Conservation (phyloP, 371 early-diverging fungal genomes). For the Syncephalastrum contaminatum region DNA sequence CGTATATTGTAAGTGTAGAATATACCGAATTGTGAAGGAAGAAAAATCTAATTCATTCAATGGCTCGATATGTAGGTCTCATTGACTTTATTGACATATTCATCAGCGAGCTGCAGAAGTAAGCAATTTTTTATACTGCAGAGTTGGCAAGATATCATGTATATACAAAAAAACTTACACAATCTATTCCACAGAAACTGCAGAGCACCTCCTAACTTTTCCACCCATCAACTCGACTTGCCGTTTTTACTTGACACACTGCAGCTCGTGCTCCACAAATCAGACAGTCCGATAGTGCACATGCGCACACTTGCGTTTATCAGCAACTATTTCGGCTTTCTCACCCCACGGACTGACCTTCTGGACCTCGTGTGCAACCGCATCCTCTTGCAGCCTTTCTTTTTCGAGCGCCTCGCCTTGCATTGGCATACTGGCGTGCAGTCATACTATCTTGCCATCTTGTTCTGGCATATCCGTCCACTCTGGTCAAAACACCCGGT, state of each 20-base stretch:
- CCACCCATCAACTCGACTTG: slow-evolving; percentile 33
- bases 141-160: background rate
- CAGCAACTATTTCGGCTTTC: slow-evolving; percentile 50
- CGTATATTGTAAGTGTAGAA: slow-evolving; percentile 43
- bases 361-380: slow-evolving; percentile 42
- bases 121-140: background rate
- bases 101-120: slow-evolving; percentile 12
- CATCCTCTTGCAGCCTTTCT: slow-evolving; percentile 36
- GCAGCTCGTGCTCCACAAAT: slow-evolving; percentile 37
- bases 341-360: slow-evolving; percentile 39
- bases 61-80: slow-evolving; percentile 3
- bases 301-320: slow-evolving; percentile 54
- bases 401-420: slow-evolving; percentile 51
- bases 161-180: background rate
- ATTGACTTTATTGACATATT: slow-evolving; percentile 12
- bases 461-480: slow-evolving; percentile 51
- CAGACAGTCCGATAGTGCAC: slow-evolving; percentile 52
- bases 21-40: background rate
- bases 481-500: slow-evolving; percentile 19
- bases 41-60: background rate
- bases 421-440: slow-evolving; percentile 62
- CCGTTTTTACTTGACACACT: slow-evolving; percentile 49
- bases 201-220: no score
- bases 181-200: background rate
- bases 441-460: slow-evolving; percentile 46